These are phyloP conservation scores for Lunularia cruciata DNA, from an alignment of 225 moss, liverwort and hornwort genomes.

Conservation along the genomic window DNA sequence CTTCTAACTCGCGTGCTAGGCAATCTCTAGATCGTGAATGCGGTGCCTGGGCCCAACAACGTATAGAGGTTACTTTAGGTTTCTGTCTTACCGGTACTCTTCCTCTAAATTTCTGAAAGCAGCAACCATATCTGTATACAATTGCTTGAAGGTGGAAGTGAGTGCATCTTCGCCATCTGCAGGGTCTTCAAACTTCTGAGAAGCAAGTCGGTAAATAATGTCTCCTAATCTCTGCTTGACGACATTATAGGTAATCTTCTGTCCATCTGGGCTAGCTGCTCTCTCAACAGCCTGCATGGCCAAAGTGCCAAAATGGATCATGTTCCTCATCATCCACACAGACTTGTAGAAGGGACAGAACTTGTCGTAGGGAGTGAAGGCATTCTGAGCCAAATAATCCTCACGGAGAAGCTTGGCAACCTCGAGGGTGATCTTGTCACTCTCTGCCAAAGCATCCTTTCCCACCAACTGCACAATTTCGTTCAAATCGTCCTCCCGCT, in stretches of 20 bases:
- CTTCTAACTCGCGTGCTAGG: background rate
- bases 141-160: slow-evolving; percentile 51
- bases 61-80: background rate
- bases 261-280: slow-evolving; percentile 79
- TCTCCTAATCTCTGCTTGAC: slow-evolving; percentile 80
- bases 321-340: slow-evolving; percentile 86
- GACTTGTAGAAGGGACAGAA: slow-evolving; percentile 80
- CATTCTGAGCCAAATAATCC: slow-evolving; percentile 78
- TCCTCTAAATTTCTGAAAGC: slow-evolving; percentile 85
- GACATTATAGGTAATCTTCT: slow-evolving; percentile 76
- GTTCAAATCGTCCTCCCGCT: slow-evolving; percentile 76
- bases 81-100: slow-evolving; percentile 66
- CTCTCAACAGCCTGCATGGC: slow-evolving; percentile 82
- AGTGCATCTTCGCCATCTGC: slow-evolving; percentile 62
- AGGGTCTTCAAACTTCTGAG: slow-evolving; percentile 91
- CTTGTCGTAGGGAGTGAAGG: slow-evolving; percentile 70
- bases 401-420: slow-evolving; percentile 68
- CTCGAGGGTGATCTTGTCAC: slow-evolving; percentile 76
- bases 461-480: slow-evolving; percentile 96
- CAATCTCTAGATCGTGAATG: background rate
- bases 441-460: slow-evolving; percentile 90
- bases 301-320: slow-evolving; percentile 63
- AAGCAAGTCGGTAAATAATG: slow-evolving; percentile 70
- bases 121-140: slow-evolving; percentile 71
- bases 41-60: slow-evolving; percentile 9